Evolutionary conservation across 805 yeast species (phyloP).

Genomic region (Sugiyamaella marilandica): DNA sequence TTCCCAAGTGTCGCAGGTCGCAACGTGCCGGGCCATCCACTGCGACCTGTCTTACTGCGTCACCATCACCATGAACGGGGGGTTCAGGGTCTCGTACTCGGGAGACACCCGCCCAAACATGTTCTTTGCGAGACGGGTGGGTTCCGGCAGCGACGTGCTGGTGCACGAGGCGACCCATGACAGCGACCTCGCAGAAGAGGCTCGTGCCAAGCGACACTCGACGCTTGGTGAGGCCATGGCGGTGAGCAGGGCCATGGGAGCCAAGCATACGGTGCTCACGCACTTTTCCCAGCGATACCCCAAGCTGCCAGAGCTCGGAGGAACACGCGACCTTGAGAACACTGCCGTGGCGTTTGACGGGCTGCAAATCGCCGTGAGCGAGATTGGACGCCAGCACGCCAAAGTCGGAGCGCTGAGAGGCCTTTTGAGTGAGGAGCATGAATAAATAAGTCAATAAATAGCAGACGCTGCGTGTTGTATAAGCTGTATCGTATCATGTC

Average conservation of each 20-base stretch:
- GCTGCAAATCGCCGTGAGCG: slow-evolving; percentile 46
- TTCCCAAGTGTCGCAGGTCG: slow-evolving; percentile 25
- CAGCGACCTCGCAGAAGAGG: slow-evolving; percentile 71
- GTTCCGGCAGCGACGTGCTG: slow-evolving; percentile 61
- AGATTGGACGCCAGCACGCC: slow-evolving; percentile 36
- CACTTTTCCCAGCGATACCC: slow-evolving; percentile 93
- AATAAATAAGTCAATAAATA: background rate
- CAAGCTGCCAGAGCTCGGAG: slow-evolving; percentile 39
- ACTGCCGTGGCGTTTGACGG: slow-evolving; percentile 61
- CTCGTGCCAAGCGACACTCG: slow-evolving; percentile 74
- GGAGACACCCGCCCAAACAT: slow-evolving; percentile 91
- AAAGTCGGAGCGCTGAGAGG: slow-evolving; percentile 21
- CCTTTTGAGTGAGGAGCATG: slow-evolving; percentile 12
- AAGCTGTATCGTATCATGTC: background rate
- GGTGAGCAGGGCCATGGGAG: slow-evolving; percentile 66
- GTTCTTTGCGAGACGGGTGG: slow-evolving; percentile 57
- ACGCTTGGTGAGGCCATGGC: slow-evolving; percentile 83
- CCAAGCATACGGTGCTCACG: slow-evolving; percentile 67
- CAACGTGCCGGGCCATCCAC: slow-evolving; percentile 75
- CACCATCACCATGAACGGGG: slow-evolving; percentile 44
- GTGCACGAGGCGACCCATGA: slow-evolving; percentile 94
- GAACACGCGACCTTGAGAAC: slow-evolving; percentile 9
- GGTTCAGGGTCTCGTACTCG: slow-evolving; percentile 76
- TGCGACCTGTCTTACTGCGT: slow-evolving; percentile 78
- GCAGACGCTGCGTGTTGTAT: background rate